These are phyloP conservation scores for Cordyceps farinosa DNA, from an alignment of 2,329 filamentous ascomycete genomes.

Conservation along the genomic window DNA sequence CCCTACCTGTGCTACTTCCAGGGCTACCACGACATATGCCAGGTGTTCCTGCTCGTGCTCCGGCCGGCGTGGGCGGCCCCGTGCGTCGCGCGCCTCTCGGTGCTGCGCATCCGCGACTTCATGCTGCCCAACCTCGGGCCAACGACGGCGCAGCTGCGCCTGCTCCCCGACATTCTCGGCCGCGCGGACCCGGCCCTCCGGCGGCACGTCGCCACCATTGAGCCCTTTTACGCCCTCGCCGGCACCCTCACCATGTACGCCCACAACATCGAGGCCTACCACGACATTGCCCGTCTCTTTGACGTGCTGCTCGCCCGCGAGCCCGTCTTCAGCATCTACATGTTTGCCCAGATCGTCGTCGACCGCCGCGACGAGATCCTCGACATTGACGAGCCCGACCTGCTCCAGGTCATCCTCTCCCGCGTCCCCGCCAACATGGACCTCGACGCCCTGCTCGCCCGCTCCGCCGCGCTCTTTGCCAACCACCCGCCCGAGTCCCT, in stretches of 20 bases:
- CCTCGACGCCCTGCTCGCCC: conserved; percentile 70
- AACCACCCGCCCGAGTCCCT: conserved; percentile 69
- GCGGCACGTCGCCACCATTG: conserved; percentile 69
- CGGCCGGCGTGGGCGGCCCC: conserved; percentile 56
- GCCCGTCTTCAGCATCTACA: conserved; percentile 84
- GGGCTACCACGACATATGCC: conserved; percentile 97
- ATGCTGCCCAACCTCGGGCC: conserved; percentile 88
- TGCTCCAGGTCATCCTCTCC: conserved; percentile 83
- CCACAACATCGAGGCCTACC: conserved; percentile 88
- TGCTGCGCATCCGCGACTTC: conserved; percentile 91
- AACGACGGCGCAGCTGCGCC: conserved; percentile 76
- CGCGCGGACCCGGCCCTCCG: conserved; percentile 69
- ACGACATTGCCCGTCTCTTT: conserved; percentile 84
- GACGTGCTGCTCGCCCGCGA: conserved; percentile 86
- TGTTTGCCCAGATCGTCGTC: conserved; percentile 86
- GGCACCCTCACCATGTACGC: conserved; percentile 94
- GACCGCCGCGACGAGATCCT: conserved; percentile 80
- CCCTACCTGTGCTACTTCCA: conserved; percentile 94
- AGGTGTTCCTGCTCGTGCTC: conserved; percentile 87
- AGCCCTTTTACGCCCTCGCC: conserved; percentile 91
- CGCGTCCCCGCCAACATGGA: conserved; percentile 80
- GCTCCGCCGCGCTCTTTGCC: conserved; percentile 61
- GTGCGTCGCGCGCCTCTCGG: conserved; percentile 75
- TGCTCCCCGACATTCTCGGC: conserved; percentile 78
- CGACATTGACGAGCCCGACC: conserved; percentile 86